Conservation (phyloP, 805 yeast species). For the Candida loeiensis region DNA sequence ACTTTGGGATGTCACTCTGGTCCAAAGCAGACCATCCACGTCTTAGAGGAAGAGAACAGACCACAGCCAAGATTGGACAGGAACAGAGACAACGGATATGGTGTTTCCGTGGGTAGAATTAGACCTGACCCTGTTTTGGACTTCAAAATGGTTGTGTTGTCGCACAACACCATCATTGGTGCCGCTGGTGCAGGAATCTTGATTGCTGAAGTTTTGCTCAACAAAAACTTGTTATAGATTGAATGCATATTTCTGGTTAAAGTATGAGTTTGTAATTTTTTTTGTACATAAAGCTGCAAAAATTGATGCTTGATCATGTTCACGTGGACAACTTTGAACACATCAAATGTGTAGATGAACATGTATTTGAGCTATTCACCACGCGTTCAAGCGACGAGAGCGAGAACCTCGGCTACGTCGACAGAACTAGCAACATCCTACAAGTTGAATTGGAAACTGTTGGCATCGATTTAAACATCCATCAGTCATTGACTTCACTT, state of each 20-base stretch:
- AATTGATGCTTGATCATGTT: not conserved
- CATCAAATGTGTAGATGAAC: conserved; percentile 19
- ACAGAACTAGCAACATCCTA: conserved; percentile 23
- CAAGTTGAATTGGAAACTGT: conserved; percentile 18
- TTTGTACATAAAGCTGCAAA: not conserved
- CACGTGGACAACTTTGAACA: conserved; percentile 1
- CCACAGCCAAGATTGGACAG: conserved; percentile 98
- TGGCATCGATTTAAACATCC: conserved; percentile 25
- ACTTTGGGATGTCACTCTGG: conserved; percentile 83
- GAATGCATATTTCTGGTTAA: too few relatives aligned
- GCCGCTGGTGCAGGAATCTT: conserved; percentile 98
- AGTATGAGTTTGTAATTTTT: not conserved
- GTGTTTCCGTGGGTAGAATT: conserved; percentile 91
- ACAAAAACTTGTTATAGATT: conserved; percentile 1
- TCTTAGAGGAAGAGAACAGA: conserved; percentile 84
- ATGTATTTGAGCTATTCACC: conserved; percentile 31
- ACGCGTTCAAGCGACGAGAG: conserved; percentile 22
- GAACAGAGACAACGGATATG: conserved; percentile 89
- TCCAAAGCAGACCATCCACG: conserved; percentile 88
- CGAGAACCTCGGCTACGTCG: conserved; percentile 36
- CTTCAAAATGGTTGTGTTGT: conserved; percentile 92
- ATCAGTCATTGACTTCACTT: conserved; percentile 33
- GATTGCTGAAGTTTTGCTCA: conserved; percentile 78
- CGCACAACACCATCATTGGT: conserved; percentile 96
- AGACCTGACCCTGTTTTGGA: conserved; percentile 93